Evolutionary conservation across 768 basidiomycete species (phyloP).

Genomic region (Pleurotus tuoliensis): DNA sequence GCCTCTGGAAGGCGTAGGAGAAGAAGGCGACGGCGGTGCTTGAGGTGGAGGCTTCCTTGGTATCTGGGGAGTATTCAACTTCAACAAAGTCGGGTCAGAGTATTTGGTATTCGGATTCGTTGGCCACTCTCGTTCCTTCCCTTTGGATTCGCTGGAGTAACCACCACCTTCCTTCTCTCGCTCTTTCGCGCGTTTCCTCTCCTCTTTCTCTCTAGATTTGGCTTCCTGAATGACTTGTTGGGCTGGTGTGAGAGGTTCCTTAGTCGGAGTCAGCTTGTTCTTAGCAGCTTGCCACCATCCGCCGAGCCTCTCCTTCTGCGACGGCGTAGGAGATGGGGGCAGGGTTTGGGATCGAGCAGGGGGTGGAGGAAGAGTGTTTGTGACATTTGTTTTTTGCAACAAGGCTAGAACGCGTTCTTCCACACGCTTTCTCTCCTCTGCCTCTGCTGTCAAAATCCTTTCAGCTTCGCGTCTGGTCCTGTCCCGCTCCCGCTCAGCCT

Average conservation of each 20-base stretch:
- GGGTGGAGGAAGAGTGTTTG: constrained; percentile 47
- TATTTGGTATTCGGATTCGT: constrained; percentile 47
- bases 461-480: constrained; percentile 75
- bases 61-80: constrained; percentile 45
- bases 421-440: constrained; percentile 59
- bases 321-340: constrained; percentile 60
- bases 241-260: constrained; percentile 76
- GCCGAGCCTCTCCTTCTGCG: constrained; percentile 52
- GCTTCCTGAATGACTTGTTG: constrained; percentile 78
- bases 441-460: constrained; percentile 67
- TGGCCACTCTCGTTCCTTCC: constrained; percentile 50
- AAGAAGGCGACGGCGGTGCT: constrained; percentile 50
- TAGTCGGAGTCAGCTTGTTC: constrained; percentile 73
- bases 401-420: constrained; percentile 78
- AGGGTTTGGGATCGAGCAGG: constrained; percentile 58
- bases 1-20: constrained; percentile 56
- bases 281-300: constrained; percentile 79
- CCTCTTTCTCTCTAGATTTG: constrained; percentile 61
- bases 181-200: constrained; percentile 41
- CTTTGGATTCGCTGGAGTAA: constrained; percentile 42
- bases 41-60: constrained; percentile 44
- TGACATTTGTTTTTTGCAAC: constrained; percentile 43
- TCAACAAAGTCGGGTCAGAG: constrained; percentile 54
- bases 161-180: constrained; percentile 55
- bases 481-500: constrained; percentile 76